Evolutionary conservation across 73 alveolate species (phyloP), one percentile per base, ranked within the genome.

Genomic region (Paramecium biaurelia): DNA sequence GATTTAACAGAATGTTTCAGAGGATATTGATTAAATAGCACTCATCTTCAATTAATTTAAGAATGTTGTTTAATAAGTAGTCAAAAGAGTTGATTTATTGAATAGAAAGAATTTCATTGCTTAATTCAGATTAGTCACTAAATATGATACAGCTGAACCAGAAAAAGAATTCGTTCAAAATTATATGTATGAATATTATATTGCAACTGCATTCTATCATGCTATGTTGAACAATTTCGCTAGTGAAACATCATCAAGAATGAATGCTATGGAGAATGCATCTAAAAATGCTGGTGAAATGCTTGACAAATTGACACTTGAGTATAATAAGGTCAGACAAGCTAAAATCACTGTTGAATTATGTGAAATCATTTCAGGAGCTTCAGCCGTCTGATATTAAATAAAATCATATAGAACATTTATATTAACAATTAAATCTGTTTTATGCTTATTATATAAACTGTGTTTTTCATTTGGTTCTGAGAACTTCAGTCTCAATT

Each of bases 211-310:
- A 74, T 79, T 96, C 85, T 95, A 96, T 94, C 92, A 86, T 85
- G 98, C 98, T 26, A 79, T 92, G 94, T 94, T 96, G 47, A 94
- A 96, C 92, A 85, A 89, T 47, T 95, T 96, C 53, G 97, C 98
- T 70, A 86, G 97, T 42, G 99, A 96, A 92, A 96, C 96, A 79
- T 76, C 96, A 20, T 96, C 99, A 21, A 93, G 99, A 88, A 96
- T 96, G 99, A 86, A 76, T 28, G 99, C 99, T 58, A 96, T 96
- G 99, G 99, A 95, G 93, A 93, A 92, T 95, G 99, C 99, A 18
- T 94, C 98, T 45, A 96, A 96, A 93, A 96, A 96, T 82, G 97
- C 98, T 23, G 94, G 95, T 57, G 98, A 95, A 56, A 92, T 96
- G 95, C 95, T 95, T 58, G 96, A 92, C 15, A 94, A 94, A 87